A percentile compares a stretch with the other conserved stretches of the same genome.
These are phyloP conservation scores for Apiospora hydei DNA, from an alignment of 2,329 filamentous ascomycete genomes.

Conservation along the genomic window DNA sequence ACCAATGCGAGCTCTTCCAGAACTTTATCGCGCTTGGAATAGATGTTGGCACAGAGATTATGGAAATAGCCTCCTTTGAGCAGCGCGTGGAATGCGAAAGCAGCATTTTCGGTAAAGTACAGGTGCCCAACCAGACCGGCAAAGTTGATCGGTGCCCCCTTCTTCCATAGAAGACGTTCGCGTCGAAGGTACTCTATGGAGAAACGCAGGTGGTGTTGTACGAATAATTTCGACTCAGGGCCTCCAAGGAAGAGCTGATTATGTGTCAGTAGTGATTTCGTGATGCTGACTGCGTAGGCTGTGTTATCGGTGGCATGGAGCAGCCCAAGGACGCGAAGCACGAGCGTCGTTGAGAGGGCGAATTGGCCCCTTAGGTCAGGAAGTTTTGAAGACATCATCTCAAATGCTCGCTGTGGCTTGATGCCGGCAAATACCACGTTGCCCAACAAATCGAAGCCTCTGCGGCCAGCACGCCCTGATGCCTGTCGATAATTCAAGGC, in stretches of 20 bases:
- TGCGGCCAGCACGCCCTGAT: slow-evolving; percentile 78
- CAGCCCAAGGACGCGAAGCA: not conserved
- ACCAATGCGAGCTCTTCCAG: slow-evolving; percentile 64
- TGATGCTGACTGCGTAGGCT: not conserved
- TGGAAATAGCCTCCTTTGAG: slow-evolving; percentile 75
- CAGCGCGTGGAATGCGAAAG: slow-evolving; percentile 79
- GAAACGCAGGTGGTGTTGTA: not conserved
- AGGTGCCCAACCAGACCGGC: not conserved
- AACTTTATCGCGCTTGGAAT: too few species aligned
- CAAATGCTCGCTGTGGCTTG: slow-evolving; percentile 35
- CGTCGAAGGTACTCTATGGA: not conserved
- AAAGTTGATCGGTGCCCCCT: not conserved
- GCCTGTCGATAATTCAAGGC: slow-evolving; percentile 80
- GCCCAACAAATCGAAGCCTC: slow-evolving; percentile 81
- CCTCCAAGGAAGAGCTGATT: not conserved
- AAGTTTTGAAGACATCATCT: not conserved
- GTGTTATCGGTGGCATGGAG: not conserved
- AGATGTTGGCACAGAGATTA: slow-evolving; percentile 55
- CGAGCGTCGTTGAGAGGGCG: not conserved
- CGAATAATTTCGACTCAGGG: not conserved
- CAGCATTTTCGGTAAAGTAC: slow-evolving; percentile 61
- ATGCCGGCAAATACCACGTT: slow-evolving; percentile 82
- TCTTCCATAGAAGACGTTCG: not conserved
- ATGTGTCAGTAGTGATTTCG: not conserved
- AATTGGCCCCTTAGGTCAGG: not conserved